Evolutionary conservation across 1,139 yeast species (phyloP).

Genomic region (Pichia sp.): DNA sequence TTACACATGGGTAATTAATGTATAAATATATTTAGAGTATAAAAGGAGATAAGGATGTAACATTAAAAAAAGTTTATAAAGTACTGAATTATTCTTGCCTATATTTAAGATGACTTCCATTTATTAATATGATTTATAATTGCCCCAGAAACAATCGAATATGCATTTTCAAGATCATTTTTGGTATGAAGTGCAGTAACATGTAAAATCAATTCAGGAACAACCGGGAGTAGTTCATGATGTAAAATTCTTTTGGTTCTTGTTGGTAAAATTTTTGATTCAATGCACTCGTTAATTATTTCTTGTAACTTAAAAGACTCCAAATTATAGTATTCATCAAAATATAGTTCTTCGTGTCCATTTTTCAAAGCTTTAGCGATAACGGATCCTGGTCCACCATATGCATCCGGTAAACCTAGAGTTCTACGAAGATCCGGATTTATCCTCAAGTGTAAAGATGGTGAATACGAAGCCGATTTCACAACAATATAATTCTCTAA

Average conservation of each 20-base stretch:
- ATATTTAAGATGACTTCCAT: constrained; percentile 8
- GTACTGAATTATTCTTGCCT: neutral
- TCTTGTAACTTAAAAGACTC: constrained; percentile 61
- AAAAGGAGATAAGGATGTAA: constrained; percentile 46
- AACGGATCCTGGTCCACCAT: constrained; percentile 36
- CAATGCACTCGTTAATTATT: constrained; percentile 50
- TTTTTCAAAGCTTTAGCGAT: constrained; percentile 24
- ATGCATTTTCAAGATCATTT: constrained; percentile 42
- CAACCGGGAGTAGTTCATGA: constrained; percentile 71
- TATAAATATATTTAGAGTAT: neutral
- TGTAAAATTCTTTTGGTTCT: constrained; percentile 63
- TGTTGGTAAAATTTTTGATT: constrained; percentile 52
- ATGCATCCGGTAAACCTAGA: constrained; percentile 41
- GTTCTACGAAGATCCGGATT: constrained; percentile 37
- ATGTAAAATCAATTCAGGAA: constrained; percentile 63
- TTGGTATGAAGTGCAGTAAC: constrained; percentile 49
- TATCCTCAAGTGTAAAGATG: constrained; percentile 59
- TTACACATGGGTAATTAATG: no score
- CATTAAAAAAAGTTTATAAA: neutral
- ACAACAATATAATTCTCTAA: constrained; percentile 39
- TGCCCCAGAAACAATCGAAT: constrained; percentile 20
- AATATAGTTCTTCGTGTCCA: constrained; percentile 28
- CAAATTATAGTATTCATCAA: constrained; percentile 41
- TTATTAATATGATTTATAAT: constrained; percentile 16
- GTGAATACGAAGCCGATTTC: constrained; percentile 55